Conservation (phyloP, 1,284 basidiomycete genomes). For the Coriolopsis trogii region DNA sequence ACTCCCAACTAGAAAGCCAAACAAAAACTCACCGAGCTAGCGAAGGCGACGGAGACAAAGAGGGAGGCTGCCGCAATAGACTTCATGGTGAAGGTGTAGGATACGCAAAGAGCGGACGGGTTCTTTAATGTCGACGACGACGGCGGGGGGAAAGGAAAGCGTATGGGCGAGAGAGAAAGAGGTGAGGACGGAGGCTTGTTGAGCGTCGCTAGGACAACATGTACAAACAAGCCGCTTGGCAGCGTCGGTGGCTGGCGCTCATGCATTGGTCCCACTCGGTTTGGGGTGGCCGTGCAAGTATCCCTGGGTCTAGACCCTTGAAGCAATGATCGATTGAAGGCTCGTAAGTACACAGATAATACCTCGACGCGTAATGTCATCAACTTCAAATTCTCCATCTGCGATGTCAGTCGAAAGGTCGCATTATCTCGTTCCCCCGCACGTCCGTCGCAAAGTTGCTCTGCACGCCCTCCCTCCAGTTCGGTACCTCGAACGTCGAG, state of each 20-base stretch:
- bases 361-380: no score
- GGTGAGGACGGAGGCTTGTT: slow-evolving; percentile 10
- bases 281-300: no score
- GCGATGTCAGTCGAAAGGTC: slow-evolving; percentile 43
- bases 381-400: no score
- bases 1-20: not conserved
- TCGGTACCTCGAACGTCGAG: slow-evolving; percentile 49
- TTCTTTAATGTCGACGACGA: slow-evolving; percentile 50
- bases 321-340: no score
- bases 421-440: slow-evolving; percentile 47
- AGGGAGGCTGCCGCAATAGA: slow-evolving; percentile 50
- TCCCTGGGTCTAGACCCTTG: not conserved
- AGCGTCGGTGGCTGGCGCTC: slow-evolving; percentile 1
- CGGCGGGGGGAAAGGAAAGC: slow-evolving; percentile 33
- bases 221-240: slow-evolving; percentile 24
- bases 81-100: slow-evolving; percentile 47
- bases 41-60: slow-evolving; percentile 48
- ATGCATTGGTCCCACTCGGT: no score
- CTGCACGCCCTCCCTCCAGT: slow-evolving; percentile 45
- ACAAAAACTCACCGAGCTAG: slow-evolving; percentile 40
- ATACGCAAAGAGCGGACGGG: slow-evolving; percentile 52
- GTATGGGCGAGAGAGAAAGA: slow-evolving; percentile 19
- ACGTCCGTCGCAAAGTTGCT: slow-evolving; percentile 56
- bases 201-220: slow-evolving; percentile 29
- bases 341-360: no score